Evolutionary conservation across 768 basidiomycete genomes (phyloP), one percentile per base, ranked within the genome.

Genomic region (Lactarius sanguifluus): DNA sequence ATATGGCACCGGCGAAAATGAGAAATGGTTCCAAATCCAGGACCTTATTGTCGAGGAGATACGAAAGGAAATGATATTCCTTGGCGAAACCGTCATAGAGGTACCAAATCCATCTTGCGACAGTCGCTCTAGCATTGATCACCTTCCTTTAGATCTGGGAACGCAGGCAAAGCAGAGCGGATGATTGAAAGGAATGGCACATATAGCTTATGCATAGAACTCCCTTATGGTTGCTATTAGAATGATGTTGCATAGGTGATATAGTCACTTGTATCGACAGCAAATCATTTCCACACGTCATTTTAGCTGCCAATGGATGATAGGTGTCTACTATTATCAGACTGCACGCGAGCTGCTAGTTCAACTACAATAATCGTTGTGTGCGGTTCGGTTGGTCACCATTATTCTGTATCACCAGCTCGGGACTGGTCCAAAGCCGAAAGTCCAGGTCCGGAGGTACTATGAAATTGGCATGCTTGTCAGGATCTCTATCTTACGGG

Each of bases 21-120:
- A 98, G 77, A 93, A 90, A 74, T 98, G 97, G 97, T 91, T 92
- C 76, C 89, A 94, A 80, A 89, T 98, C 59, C 94, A 98, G 77
- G 96, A 99, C 79, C 81, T 99, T 64, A 91, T 96, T 67, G 96
- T 99, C 12, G 91, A 94, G 75, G 96, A 98, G 73, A 91, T 93
- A n/a, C 82, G 94, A 65, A 94, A 92, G 77, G 94, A 97, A 74
- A 95, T 99, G 93, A 96, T 99, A 62, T 95, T 97, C 75, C 80
- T 99, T 41, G 96, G 96, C 32, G 97, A 98, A 76, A 93, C 91
- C n/a, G 90, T 96, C 38, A 79, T 99, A 59, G 97, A 99, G 85
- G 95, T 95, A 57, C 36, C 16, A 57, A 56, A 18, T 23, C 64
- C 34, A 43, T n/a, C 62, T 20, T 68, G 32, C 28, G 36, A 25